Evolutionary conservation across 352 stramenopile genomes (phyloP), one percentile per base, ranked within the genome.

Genomic region (Phytophthora palmivora): DNA sequence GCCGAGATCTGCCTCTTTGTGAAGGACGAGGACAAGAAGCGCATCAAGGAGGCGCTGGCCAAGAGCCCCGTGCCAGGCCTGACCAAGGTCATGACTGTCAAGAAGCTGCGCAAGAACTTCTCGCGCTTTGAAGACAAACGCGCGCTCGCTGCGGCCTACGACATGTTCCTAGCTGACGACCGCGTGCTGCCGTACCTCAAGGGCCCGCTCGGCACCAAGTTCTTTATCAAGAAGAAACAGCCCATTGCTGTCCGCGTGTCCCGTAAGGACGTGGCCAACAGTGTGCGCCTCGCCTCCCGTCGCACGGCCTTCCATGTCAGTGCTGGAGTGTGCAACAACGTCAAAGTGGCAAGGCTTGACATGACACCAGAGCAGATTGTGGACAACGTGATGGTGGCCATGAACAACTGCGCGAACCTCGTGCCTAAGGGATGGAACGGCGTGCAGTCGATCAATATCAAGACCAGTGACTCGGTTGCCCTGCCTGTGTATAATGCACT

Each of bases 401-500:
- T 85, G 71, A 87, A 92, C 69, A 81, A 80, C 39, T 87, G 82
- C 51, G 76, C 82, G 15, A 71, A 64, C 6, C 89, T 96, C 52
- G 84, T 98, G 22, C 82, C 88, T 30, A 92, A 94, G 44, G 82
- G 86, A 41, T 98, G 94, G 94, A 79, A 84, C 43, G 96, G 96
- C 72, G 85, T 98, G 46, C 88, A 96, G 73, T 93, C 88, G 28
- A 96, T 98, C 78, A 87, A 68, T 51, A 72, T 98, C 62, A 98
- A 97, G 79, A 97, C 90, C 8, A 77, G 68, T 22, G 74, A 93
- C 30, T 97, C 88, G 58, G 74, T 97, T 7, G 74, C 89, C n/a
- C 68, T 98, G 44, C 94, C 92, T 22, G 81, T 98, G 39, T 98
- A 97, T 68, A 97, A 97, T 54, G 65, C 82, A 18, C 71, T 92